Evolutionary conservation across 495 filamentous ascomycete genomes (phyloP).

Genomic region (Bacidia rubella): DNA sequence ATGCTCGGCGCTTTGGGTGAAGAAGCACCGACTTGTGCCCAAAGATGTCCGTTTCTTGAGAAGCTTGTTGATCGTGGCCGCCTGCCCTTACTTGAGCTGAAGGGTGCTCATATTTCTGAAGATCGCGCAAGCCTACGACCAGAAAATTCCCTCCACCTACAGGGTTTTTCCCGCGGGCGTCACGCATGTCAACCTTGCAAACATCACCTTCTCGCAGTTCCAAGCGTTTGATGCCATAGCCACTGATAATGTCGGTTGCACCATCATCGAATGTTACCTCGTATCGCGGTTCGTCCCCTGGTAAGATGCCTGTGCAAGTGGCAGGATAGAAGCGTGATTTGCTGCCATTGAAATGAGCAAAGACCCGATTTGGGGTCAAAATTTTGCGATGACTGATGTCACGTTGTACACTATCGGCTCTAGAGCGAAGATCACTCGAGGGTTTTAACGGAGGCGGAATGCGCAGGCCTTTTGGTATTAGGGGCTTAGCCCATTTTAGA

Average conservation of each 20-base stretch:
- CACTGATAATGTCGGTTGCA: conserved; percentile 24
- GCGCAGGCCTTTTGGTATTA: too few species aligned
- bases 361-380: conserved; percentile 34
- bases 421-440: too few species aligned
- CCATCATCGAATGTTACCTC: conserved; percentile 38
- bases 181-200: conserved; percentile 38
- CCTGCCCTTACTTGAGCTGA: conserved; percentile 8
- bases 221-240: conserved; percentile 27
- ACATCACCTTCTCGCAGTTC: conserved; percentile 35
- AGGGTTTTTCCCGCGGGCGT: conserved; percentile 19
- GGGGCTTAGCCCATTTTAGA: too few species aligned
- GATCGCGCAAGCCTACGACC: neutral
- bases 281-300: conserved; percentile 29
- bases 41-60: conserved; percentile 28
- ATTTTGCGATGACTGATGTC: conserved; percentile 16
- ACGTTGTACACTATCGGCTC: neutral
- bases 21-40: conserved; percentile 32
- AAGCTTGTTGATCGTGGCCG: conserved; percentile 20
- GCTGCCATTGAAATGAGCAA: conserved; percentile 37
- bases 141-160: neutral
- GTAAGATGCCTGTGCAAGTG: conserved; percentile 32
- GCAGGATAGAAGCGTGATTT: conserved; percentile 38
- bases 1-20: conserved; percentile 34
- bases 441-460: too few species aligned
- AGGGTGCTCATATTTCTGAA: conserved; percentile 1